Conservation (phyloP, 495 filamentous ascomycete genomes). For the Hypoxylon cercidicola region DNA sequence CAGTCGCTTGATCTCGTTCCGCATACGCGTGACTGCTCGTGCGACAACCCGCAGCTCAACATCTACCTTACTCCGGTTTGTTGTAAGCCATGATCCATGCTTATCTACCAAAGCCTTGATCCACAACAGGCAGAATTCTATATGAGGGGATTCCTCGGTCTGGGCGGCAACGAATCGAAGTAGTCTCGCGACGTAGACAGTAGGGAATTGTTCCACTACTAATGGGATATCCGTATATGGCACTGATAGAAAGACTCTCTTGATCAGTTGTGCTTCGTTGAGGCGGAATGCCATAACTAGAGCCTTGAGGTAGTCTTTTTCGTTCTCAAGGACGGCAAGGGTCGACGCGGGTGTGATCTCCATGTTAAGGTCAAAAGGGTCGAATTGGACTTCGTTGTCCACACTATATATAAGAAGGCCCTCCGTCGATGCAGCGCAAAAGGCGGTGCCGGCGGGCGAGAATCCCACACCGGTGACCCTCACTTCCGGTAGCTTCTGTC, state of each 20-base stretch:
- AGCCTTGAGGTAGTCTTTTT: slow-evolving; percentile 87
- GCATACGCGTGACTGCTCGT: slow-evolving; percentile 79
- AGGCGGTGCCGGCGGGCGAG: slow-evolving; percentile 85
- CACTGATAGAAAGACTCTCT: slow-evolving; percentile 84
- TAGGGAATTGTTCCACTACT: slow-evolving; percentile 81
- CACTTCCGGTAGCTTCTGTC: slow-evolving; percentile 82
- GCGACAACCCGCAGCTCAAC: slow-evolving; percentile 83
- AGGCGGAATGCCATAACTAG: slow-evolving; percentile 97
- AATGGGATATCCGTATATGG: slow-evolving; percentile 79
- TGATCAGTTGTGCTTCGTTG: slow-evolving; percentile 80
- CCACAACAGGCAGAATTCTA: slow-evolving; percentile 95
- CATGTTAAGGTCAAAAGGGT: slow-evolving; percentile 95
- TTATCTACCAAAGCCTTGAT: slow-evolving; percentile 82
- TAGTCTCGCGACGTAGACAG: slow-evolving; percentile 84
- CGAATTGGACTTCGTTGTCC: slow-evolving; percentile 82
- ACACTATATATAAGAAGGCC: slow-evolving; percentile 92
- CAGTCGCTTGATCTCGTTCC: slow-evolving; percentile 74
- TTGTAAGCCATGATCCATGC: slow-evolving; percentile 85
- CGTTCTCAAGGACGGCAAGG: slow-evolving; percentile 73
- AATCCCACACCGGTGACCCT: slow-evolving; percentile 88
- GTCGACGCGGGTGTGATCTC: slow-evolving; percentile 87
- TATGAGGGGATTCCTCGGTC: slow-evolving; percentile 88
- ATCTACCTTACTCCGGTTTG: slow-evolving; percentile 77
- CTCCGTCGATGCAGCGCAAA: slow-evolving; percentile 95
- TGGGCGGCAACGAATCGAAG: slow-evolving; percentile 86